Conservation (phyloP, 1,284 basidiomycete genomes). For the Chondrostereum purpureum region DNA sequence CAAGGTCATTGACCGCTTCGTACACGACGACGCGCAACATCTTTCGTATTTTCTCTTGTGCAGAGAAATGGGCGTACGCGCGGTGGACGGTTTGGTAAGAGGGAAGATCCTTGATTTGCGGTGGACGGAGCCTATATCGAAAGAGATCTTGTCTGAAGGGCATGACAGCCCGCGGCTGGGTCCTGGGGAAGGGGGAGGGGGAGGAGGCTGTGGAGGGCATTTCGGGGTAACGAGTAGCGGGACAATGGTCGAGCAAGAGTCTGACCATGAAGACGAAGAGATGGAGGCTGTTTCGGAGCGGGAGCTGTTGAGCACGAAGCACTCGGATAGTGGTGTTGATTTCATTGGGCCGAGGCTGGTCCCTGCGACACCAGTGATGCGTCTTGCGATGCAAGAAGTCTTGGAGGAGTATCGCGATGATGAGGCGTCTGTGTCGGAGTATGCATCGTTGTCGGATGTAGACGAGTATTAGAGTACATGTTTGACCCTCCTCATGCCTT, state of each 20-base stretch:
- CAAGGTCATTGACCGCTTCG: slow-evolving; percentile 68
- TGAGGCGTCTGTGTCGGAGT: slow-evolving; percentile 10
- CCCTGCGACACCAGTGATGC: slow-evolving; percentile 71
- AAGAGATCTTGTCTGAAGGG: slow-evolving; percentile 29
- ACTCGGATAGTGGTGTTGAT: slow-evolving; percentile 30
- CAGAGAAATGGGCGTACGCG: slow-evolving; percentile 67
- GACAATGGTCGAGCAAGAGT: slow-evolving; percentile 24
- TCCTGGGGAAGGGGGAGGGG: slow-evolving; percentile 10
- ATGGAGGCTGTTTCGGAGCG: slow-evolving; percentile 39
- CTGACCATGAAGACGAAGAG: slow-evolving; percentile 37
- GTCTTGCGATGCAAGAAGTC: slow-evolving; percentile 73
- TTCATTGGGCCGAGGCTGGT: slow-evolving; percentile 67
- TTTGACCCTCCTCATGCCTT: too few species aligned
- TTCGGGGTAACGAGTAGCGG: slow-evolving; percentile 23
- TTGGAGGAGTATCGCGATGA: slow-evolving; percentile 72
- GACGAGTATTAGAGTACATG: slow-evolving; percentile 16
- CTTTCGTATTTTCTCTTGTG: slow-evolving; percentile 74
- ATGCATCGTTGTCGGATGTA: slow-evolving; percentile 16
- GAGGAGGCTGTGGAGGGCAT: slow-evolving; percentile 12
- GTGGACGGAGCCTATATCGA: slow-evolving; percentile 66
- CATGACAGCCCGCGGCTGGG: not conserved
- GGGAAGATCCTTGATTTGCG: slow-evolving; percentile 67
- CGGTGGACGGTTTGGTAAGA: slow-evolving; percentile 76
- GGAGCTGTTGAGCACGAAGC: slow-evolving; percentile 23
- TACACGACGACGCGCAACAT: slow-evolving; percentile 50